These are phyloP conservation scores for Eudorina sp. DNA, from an alignment of 139 green algal species.

Conservation along the genomic window DNA sequence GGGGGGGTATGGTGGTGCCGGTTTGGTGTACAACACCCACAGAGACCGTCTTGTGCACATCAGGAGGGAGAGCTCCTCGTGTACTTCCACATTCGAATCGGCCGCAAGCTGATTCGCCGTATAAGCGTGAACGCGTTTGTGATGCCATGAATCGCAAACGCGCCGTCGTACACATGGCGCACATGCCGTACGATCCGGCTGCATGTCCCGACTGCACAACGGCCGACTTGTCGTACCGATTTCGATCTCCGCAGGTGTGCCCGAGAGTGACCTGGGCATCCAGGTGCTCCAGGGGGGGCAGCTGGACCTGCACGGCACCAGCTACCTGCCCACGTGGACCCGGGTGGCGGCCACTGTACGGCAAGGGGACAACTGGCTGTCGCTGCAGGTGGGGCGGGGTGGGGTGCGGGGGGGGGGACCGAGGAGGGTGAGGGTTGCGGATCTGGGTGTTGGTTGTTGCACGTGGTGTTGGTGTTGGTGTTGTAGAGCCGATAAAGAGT, in stretches of 20 bases:
- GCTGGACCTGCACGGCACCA: constrained; percentile 68
- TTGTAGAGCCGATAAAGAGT: no score
- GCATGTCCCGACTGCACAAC: neutral
- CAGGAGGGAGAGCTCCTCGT: no score
- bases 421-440: neutral
- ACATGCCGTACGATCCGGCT: no score
- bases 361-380: constrained; percentile 46
- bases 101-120: neutral
- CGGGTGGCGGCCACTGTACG: constrained; percentile 54
- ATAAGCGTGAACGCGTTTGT: neutral
- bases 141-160: neutral
- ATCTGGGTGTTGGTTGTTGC: no score
- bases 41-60: no score
- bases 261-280: constrained; percentile 22
- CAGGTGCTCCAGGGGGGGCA: constrained; percentile 39
- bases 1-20: no score
- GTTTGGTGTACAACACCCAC: no score
- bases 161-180: neutral
- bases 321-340: constrained; percentile 71
- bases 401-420: no score
- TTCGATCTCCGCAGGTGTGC: neutral
- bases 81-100: no score
- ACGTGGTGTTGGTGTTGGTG: no score
- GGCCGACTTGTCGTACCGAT: neutral
- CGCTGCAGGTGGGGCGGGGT: constrained; percentile 39